phyloP scores from a whole-genome alignment of 1,284 basidiomycete species.

The Apiotrichum akiyoshidainum region DNA sequence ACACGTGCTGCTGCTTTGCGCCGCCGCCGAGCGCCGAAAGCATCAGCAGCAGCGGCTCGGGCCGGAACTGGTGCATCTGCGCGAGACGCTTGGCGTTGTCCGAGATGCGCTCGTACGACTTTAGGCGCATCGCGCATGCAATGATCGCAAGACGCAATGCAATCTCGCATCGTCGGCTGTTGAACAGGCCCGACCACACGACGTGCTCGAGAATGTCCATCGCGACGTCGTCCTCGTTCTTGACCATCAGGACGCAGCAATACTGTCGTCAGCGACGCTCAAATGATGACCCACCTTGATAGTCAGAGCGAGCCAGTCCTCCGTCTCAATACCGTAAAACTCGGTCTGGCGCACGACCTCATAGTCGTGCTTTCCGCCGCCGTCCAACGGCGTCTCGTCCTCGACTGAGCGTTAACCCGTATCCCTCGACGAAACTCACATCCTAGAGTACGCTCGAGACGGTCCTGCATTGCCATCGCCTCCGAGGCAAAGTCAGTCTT shows the following conservation, averaged over 20 bases:
- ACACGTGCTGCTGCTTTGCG: constrained; percentile 64
- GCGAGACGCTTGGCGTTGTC: constrained; percentile 53
- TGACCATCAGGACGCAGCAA: constrained; percentile 69
- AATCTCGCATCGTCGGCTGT: constrained; percentile 63
- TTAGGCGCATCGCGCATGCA: constrained; percentile 64
- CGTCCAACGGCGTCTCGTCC: constrained; percentile 42
- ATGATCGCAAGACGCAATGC: constrained; percentile 68
- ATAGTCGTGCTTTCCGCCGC: constrained; percentile 17
- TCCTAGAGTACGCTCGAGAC: constrained; percentile 44
- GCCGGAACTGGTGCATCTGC: constrained; percentile 74
- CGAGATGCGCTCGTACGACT: constrained; percentile 60
- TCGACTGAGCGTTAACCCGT: constrained; percentile 29
- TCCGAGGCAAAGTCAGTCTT: constrained; percentile 33
- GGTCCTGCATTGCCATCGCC: constrained; percentile 43
- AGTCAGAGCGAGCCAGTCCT: constrained; percentile 79
- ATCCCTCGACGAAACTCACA: constrained; percentile 28
- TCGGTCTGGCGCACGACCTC: constrained; percentile 36
- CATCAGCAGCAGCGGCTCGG: constrained; percentile 64
- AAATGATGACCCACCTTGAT: constrained; percentile 63
- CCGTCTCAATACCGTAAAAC: constrained; percentile 79
- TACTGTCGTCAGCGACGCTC: constrained; percentile 59
- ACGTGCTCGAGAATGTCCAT: constrained; percentile 78
- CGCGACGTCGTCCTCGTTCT: constrained; percentile 62
- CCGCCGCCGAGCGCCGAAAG: constrained; percentile 63
- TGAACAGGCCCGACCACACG: constrained; percentile 71